phyloP scores from a whole-genome alignment of 495 filamentous ascomycete species.

The Coniosporium apollinis region DNA sequence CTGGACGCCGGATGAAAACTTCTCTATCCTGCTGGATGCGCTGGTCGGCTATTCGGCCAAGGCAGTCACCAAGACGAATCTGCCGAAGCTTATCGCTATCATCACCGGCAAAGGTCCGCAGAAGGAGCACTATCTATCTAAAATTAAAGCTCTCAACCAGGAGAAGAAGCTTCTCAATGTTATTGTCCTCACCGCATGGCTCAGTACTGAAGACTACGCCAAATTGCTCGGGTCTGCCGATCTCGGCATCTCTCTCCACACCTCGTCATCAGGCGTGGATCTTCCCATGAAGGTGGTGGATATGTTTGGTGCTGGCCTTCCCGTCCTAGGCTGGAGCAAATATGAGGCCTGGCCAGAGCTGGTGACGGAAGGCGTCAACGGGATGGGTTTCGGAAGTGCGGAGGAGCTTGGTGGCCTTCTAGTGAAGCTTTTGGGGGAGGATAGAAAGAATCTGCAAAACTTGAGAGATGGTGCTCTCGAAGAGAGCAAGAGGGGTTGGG shows the following conservation, averaged over 20 bases:
- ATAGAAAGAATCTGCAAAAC: constrained; percentile 33
- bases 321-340: constrained; percentile 67
- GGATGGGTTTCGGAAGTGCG: constrained; percentile 56
- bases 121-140: constrained; percentile 52
- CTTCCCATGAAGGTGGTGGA: constrained; percentile 99
- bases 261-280: constrained; percentile 83
- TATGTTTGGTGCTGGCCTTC: constrained; percentile 89
- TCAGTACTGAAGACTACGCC: constrained; percentile 71
- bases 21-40: constrained; percentile 73
- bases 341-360: constrained; percentile 81
- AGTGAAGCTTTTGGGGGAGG: constrained; percentile 40
- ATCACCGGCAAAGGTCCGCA: constrained; percentile 91
- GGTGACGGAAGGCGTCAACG: constrained; percentile 72
- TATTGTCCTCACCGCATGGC: constrained; percentile 63
- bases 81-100: constrained; percentile 59
- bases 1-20: constrained; percentile 96
- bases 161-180: constrained; percentile 47
- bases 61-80: constrained; percentile 9
- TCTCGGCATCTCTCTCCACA: constrained; percentile 80
- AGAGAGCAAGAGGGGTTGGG: constrained; percentile 71
- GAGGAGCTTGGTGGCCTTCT: constrained; percentile 42
- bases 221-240: constrained; percentile 74
- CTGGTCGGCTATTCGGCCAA: constrained; percentile 50
- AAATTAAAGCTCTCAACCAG: constrained; percentile 39
- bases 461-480: constrained; percentile 56